Percentiles rank a stretch among this genome's conserved stretches.
These are phyloP conservation scores for Primulina tabacum DNA, from an alignment of 257 asterid species.

Conservation along the genomic window DNA sequence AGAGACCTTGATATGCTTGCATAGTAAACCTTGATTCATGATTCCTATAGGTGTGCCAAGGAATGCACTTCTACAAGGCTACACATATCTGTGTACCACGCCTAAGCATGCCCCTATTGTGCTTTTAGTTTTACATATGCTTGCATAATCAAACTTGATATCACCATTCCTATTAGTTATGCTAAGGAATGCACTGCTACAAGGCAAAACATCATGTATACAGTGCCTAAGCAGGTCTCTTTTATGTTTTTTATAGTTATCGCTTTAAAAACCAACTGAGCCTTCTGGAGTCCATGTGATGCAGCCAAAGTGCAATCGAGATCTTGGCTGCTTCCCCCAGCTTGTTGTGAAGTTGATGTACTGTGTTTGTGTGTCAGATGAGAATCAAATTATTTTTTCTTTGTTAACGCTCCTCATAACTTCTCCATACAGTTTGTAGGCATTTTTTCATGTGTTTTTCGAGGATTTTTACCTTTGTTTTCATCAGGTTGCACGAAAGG, in stretches of 20 bases:
- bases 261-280: constrained; percentile 3
- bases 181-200: neutral
- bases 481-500: constrained; percentile 81
- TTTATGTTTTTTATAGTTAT: no score
- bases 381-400: neutral
- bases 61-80: neutral
- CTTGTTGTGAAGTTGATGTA: neutral
- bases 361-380: neutral
- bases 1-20: neutral
- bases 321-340: neutral
- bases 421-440: neutral
- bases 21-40: neutral
- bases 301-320: constrained; percentile 6
- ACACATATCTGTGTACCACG: neutral
- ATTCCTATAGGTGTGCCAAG: neutral
- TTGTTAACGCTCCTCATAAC: neutral
- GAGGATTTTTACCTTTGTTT: constrained; percentile 25
- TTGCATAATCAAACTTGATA: neutral
- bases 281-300: constrained; percentile 1
- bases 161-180: neutral
- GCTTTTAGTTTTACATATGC: neutral
- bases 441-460: constrained; percentile 8
- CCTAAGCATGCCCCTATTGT: neutral
- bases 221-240: neutral
- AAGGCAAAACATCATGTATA: neutral